Base-by-base conservation (phyloP, 208 protist genomes). In the Vickermania ingenoplastis region DNA sequence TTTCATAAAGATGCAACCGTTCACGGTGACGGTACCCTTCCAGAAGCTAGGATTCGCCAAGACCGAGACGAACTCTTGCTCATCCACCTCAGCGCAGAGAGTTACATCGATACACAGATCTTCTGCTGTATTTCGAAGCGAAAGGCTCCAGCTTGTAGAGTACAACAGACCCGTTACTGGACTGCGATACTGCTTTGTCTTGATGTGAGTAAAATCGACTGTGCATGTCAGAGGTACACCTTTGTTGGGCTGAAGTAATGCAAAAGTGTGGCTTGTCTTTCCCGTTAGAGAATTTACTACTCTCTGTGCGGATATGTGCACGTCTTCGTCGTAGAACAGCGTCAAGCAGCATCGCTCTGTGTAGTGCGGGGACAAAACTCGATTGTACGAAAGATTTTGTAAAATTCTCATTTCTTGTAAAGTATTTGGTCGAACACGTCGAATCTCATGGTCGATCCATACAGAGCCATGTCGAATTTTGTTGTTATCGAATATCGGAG, bases 391-490 rank as follows among this genome's bases (percentile, higher is more conserved):
- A n/a, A n/a, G n/a, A n/a, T n/a, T n/a, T n/a, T n/a, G n/a, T n/a
- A n/a, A n/a, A n/a, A n/a, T n/a, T n/a, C n/a, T n/a, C n/a, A n/a
- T n/a, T n/a, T n/a, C n/a, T n/a, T n/a, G n/a, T n/a, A n/a, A n/a
- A n/a, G n/a, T n/a, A n/a, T n/a, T n/a, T n/a, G n/a, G n/a, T n/a
- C n/a, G 56, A 5, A 73, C 73, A 41, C 69, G 71, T 24, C 77
- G 77, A 52, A 88, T 84, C 27, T 56, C 59, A 69, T 84, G 77
- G 41, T 84, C 73, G 57, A 84, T 70, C 71, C 77, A 88, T 14
- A 75, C 36, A 30, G 48, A 61, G 7, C 74, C 77, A 23, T 62
- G 57, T 29, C 51, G 62, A 0, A 88, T 25, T 24, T 73, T 54
- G 5, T 69, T 30, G n/a, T 76, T 65, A 28, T 69, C 60, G 1